A percentile compares a stretch with the other conserved stretches of the same genome.
Evolutionary conservation across 306 rosid genomes (phyloP).

Genomic region (Cicer cuneatum): DNA sequence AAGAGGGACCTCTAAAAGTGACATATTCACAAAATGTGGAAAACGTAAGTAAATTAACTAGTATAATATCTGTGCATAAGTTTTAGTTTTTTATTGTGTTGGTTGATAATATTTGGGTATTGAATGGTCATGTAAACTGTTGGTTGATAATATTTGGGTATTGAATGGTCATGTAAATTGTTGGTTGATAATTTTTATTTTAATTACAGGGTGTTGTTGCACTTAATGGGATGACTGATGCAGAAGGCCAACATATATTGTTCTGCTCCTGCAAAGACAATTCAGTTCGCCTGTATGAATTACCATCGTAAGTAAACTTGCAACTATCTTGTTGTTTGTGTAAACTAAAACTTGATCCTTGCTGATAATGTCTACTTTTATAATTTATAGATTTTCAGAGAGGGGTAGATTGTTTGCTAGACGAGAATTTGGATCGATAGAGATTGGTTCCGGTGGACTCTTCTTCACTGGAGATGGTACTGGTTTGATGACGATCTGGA

Average conservation of each 20-base stretch:
- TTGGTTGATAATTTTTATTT: neutral
- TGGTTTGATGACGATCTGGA: conserved; percentile 53
- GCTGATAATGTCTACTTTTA: neutral
- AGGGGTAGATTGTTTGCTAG: conserved; percentile 52
- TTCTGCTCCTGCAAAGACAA: conserved; percentile 50
- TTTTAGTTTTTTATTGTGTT: too few relatives aligned
- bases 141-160: too few relatives aligned
- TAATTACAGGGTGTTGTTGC: conserved; percentile 49
- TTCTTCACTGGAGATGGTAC: conserved; percentile 56
- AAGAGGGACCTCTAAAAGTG: conserved; percentile 1
- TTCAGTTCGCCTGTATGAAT: conserved; percentile 52
- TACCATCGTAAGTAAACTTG: conserved; percentile 56
- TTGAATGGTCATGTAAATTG: neutral
- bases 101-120: too few relatives aligned
- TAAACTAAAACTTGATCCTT: neutral
- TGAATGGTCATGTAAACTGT: too few relatives aligned
- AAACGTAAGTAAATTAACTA: conserved; percentile 40
- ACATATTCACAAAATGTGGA: conserved; percentile 39
- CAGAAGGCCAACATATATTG: conserved; percentile 44
- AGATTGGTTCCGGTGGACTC: conserved; percentile 47
- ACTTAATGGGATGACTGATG: conserved; percentile 47
- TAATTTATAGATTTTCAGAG: conserved; percentile 46
- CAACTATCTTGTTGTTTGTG: neutral
- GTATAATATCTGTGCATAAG: neutral
- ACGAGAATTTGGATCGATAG: conserved; percentile 35